Conservation (phyloP, 148 eudicot species). For the Tetragonia tetragonoides region DNA sequence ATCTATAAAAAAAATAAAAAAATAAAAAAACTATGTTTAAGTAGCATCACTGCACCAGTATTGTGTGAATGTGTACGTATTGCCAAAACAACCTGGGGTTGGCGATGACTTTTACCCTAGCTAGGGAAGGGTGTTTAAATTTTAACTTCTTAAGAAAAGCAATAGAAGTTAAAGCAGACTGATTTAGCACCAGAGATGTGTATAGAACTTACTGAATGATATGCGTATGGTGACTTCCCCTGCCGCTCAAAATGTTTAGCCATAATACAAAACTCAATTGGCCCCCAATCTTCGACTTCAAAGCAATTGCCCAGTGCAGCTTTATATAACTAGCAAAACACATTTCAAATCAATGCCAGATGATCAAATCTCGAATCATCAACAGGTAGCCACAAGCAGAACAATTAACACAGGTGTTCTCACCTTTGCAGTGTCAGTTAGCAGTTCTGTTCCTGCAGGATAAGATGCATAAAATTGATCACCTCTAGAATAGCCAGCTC, state of each 20-base stretch:
- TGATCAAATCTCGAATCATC: background rate
- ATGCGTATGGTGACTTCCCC: slow-evolving; percentile 92
- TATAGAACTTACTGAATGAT: slow-evolving; percentile 74
- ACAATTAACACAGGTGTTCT: background rate
- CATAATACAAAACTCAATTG: slow-evolving; percentile 78
- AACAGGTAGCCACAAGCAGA: background rate
- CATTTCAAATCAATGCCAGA: slow-evolving; percentile 11
- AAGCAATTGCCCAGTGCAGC: slow-evolving; percentile 88
- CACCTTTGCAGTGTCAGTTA: slow-evolving; percentile 83
- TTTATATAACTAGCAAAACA: slow-evolving; percentile 58
- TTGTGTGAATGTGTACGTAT: background rate
- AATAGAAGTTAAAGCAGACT: background rate
- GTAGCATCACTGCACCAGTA: background rate
- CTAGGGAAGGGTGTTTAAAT: background rate
- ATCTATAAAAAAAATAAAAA: too few species aligned
- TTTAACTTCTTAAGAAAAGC: too few species aligned
- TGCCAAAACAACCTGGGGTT: background rate
- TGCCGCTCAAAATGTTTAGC: slow-evolving; percentile 94
- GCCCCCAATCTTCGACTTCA: slow-evolving; percentile 94
- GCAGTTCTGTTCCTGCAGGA: slow-evolving; percentile 91
- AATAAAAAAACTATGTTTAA: too few species aligned
- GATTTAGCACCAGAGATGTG: background rate
- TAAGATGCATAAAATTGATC: slow-evolving; percentile 93
- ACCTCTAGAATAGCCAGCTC: slow-evolving; percentile 88
- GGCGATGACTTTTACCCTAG: background rate